Evolutionary conservation across 768 basidiomycete species (phyloP).

Genomic region (Termitomyces sp.): DNA sequence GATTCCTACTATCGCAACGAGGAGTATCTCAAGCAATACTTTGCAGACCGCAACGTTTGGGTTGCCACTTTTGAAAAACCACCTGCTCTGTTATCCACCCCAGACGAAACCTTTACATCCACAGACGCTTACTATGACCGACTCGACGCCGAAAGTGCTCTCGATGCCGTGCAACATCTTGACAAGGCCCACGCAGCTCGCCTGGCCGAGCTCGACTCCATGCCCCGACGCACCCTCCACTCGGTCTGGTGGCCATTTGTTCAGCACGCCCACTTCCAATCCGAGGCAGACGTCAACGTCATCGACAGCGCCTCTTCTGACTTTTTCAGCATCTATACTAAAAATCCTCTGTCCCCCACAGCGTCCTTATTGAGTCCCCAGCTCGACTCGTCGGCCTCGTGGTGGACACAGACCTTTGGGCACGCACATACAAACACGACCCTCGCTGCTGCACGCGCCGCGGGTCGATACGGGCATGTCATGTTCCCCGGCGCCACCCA

Average conservation of each 20-base stretch:
- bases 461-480: conserved; percentile 95
- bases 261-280: conserved; percentile 74
- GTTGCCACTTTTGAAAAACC: conserved; percentile 55
- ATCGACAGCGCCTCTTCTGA: conserved; percentile 90
- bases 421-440: conserved; percentile 76
- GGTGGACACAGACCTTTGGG: conserved; percentile 96
- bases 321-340: conserved; percentile 72
- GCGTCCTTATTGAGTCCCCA: conserved; percentile 43
- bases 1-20: conserved; percentile 87
- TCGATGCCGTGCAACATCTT: conserved; percentile 50
- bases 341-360: conserved; percentile 16
- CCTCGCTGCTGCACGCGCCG: conserved; percentile 83
- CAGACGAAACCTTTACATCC: conserved; percentile 38
- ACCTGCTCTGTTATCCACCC: conserved; percentile 44
- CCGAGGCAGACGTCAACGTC: conserved; percentile 74
- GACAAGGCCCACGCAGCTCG: conserved; percentile 62
- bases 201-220: conserved; percentile 68
- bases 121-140: conserved; percentile 74
- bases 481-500: conserved; percentile 92
- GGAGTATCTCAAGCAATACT: conserved; percentile 79
- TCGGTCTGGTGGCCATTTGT: conserved; percentile 97
- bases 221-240: conserved; percentile 74
- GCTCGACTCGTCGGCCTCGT: conserved; percentile 91
- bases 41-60: conserved; percentile 64
- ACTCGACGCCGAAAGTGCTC: conserved; percentile 36